Evolutionary conservation across 768 basidiomycete genomes (phyloP), one percentile per base, ranked within the genome.

Genomic region (Podaxis mareebaensis): DNA sequence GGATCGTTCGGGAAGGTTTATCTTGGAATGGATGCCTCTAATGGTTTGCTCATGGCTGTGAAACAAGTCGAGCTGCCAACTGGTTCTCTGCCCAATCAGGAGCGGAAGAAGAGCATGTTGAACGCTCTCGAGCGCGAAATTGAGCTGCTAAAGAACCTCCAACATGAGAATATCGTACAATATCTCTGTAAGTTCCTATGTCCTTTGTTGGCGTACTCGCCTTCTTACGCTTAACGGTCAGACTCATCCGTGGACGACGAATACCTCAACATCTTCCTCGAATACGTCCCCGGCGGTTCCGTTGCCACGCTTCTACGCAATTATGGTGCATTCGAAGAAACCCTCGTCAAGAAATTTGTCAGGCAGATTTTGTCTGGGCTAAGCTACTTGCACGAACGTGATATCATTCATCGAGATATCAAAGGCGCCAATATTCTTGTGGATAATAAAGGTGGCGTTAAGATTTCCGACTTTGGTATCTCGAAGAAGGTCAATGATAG

Each of bases 351-450:
- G 67, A 96, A 93, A 70, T 98, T 96, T 73, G 92, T 96, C 54
- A 85, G 92, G 24, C 96, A 97, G 74, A 96, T 96, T 66, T 79
- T 96, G 48, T 86, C 88, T 55, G 95, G 95, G 11, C 82, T 98
- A 59, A 85, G 89, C 70, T 98, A 97, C 68, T 83, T 98, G 11
- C 95, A 98, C 67, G 92, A 93, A 68, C 86, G 92, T 12, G 94
- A 92, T 67, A 97, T 98, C 74, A 95, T 98, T 62, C 95, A 98
- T 75, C 91, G 95, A 11, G 97, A 99, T 71, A 99, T 99, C 81
- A 99, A 99, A 72, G 97, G 97, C 22, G 97, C 93, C 40, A 99
- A 99, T 73, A 97, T 99, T 61, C 88, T 99, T 62, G 95, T 97
- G 3, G 96, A 98, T 73, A 98, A 98, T 78, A 96, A 96, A 74